A percentile compares a stretch with the other conserved stretches of the same genome.
phyloP scores from a whole-genome alignment of 2,329 filamentous ascomycete species.

The Sporothrix sp. region DNA sequence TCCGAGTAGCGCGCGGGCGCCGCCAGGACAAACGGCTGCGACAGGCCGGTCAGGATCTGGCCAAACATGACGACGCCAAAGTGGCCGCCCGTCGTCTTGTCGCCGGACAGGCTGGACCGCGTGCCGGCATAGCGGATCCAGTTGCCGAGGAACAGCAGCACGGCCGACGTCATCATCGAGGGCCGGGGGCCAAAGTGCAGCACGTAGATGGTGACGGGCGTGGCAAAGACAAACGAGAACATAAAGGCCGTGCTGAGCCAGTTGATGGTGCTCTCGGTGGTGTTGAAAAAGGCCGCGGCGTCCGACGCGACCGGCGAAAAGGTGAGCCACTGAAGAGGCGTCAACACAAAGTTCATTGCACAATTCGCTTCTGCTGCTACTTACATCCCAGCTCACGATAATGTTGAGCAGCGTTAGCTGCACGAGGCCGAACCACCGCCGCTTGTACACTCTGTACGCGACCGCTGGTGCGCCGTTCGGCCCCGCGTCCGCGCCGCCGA shows the following conservation, averaged over 20 bases:
- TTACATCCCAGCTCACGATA: conserved; percentile 89
- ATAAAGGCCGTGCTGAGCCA: conserved; percentile 87
- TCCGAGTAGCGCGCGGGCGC: conserved; percentile 88
- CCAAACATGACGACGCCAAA: conserved; percentile 80
- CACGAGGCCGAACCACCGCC: conserved; percentile 77
- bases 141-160: conserved; percentile 71
- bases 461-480: neutral
- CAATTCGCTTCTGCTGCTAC: too few relatives aligned
- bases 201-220: conserved; percentile 64
- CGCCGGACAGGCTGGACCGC: conserved; percentile 24
- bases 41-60: conserved; percentile 79
- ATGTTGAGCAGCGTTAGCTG: conserved; percentile 85
- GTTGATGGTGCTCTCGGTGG: conserved; percentile 70
- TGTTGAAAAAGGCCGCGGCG: conserved; percentile 64
- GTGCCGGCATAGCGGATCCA: conserved; percentile 82
- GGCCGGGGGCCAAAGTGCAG: conserved; percentile 72
- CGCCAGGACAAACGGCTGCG: conserved; percentile 84
- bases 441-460: conserved; percentile 52
- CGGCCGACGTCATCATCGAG: conserved; percentile 63
- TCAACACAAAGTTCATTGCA: conserved; percentile 22
- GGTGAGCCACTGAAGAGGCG: conserved; percentile 66
- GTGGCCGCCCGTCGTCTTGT: conserved; percentile 36
- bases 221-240: conserved; percentile 67
- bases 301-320: conserved; percentile 74
- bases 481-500: neutral